phyloP scores from a whole-genome alignment of 768 basidiomycete genomes.

The Strobilomyces echinocephalus region DNA sequence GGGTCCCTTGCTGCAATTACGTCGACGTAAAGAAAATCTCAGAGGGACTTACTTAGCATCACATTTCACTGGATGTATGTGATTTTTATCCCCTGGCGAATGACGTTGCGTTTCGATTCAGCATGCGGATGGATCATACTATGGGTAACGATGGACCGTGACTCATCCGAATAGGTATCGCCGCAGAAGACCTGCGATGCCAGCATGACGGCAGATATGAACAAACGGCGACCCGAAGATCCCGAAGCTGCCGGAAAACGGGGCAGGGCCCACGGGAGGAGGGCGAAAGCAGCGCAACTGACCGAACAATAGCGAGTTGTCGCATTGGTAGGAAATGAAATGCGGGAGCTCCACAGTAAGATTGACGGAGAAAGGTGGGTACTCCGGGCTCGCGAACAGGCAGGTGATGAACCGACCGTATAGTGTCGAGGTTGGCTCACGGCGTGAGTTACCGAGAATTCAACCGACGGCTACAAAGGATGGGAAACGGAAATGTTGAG shows the following conservation, averaged over 20 bases:
- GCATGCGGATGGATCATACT: conserved; percentile 73
- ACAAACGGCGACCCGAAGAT: conserved; percentile 66
- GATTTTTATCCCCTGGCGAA: no score
- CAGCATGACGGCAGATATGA: conserved; percentile 73
- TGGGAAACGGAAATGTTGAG: background rate
- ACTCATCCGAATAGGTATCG: conserved; percentile 91
- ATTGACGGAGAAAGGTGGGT: conserved; percentile 48
- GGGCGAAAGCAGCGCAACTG: conserved; percentile 35
- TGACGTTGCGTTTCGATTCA: no score
- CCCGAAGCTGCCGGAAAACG: conserved; percentile 72
- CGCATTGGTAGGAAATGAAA: conserved; percentile 66
- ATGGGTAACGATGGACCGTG: conserved; percentile 87
- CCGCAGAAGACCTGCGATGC: conserved; percentile 82
- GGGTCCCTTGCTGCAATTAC: no score
- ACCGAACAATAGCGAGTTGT: conserved; percentile 59
- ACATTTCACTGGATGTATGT: no score
- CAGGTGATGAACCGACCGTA: conserved; percentile 79
- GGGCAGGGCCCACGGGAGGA: conserved; percentile 62
- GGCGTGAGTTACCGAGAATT: conserved; percentile 40
- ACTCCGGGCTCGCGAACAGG: conserved; percentile 81
- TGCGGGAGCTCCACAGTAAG: conserved; percentile 40
- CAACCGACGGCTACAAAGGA: conserved; percentile 19
- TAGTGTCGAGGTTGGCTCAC: conserved; percentile 64
- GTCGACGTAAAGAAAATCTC: no score
- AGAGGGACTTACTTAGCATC: no score